A percentile compares a stretch with the other conserved stretches of the same genome.
Evolutionary conservation across 768 basidiomycete genomes (phyloP).

Genomic region (Sarcomyxa edulis): DNA sequence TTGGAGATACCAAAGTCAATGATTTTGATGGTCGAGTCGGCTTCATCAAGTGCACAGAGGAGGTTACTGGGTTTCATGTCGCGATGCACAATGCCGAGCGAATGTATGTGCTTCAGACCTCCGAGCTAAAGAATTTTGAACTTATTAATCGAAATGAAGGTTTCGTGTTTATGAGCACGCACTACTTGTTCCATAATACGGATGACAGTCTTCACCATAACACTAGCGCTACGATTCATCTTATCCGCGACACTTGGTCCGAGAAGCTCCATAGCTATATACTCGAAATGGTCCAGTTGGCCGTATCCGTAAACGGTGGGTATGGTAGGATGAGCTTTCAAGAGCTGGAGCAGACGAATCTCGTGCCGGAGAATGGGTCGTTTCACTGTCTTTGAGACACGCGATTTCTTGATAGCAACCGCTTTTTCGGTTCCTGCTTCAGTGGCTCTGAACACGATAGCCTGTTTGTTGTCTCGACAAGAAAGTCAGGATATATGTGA

Average conservation of each 20-base stretch:
- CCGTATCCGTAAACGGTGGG: conserved; percentile 24
- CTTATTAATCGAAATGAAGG: conserved; percentile 4
- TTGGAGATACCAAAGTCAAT: conserved; percentile 27
- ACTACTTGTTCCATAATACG: conserved; percentile 18
- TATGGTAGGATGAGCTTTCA: conserved; percentile 25
- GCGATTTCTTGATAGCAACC: conserved; percentile 27
- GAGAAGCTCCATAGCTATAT: conserved; percentile 24
- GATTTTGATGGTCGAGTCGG: conserved; percentile 20
- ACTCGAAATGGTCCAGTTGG: conserved; percentile 28
- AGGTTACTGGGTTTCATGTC: conserved; percentile 32
- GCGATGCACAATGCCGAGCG: conserved; percentile 25
- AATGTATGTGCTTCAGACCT: conserved; percentile 25
- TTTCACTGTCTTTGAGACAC: conserved; percentile 22
- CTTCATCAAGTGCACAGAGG: conserved; percentile 17
- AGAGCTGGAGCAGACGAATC: conserved; percentile 17
- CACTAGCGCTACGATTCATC: conserved; percentile 9
- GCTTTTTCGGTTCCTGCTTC: conserved; percentile 12
- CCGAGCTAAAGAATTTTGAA: conserved; percentile 17
- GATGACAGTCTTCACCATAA: conserved; percentile 17
- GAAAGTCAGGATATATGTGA: too few species aligned
- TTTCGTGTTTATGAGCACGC: conserved; percentile 5
- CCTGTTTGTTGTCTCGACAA: too few species aligned
- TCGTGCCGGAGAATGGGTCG: conserved; percentile 24
- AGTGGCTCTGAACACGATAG: conserved; percentile 17
- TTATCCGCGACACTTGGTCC: conserved; percentile 17